Evolutionary conservation across 208 protist species (phyloP).

Genomic region (Vickermania spadyakhi): DNA sequence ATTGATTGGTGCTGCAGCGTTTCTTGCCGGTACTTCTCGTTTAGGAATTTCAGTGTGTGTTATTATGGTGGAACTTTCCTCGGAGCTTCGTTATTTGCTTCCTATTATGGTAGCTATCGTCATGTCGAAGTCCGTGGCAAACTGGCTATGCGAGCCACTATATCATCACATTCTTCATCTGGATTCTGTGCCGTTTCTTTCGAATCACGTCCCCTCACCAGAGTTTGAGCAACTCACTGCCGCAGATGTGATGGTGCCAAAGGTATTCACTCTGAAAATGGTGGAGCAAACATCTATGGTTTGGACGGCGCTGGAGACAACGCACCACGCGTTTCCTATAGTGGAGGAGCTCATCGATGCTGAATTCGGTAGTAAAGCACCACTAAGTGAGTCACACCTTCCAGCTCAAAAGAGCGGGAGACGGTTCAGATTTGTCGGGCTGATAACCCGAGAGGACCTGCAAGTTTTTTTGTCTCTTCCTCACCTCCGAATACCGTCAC

Average conservation of each 20-base stretch:
- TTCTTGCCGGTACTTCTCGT: slow-evolving; percentile 87
- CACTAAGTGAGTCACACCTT: background rate
- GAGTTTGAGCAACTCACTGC: slow-evolving; percentile 85
- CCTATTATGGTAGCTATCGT: slow-evolving; percentile 92
- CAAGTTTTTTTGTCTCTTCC: slow-evolving; percentile 72
- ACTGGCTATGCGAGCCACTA: slow-evolving; percentile 81
- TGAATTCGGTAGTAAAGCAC: background rate
- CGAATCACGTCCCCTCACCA: slow-evolving; percentile 33
- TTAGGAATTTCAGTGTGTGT: slow-evolving; percentile 92
- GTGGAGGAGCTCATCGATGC: slow-evolving; percentile 39
- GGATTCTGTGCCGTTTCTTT: slow-evolving; percentile 83
- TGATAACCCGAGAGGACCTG: slow-evolving; percentile 81
- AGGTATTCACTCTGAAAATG: slow-evolving; percentile 60
- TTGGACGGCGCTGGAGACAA: slow-evolving; percentile 49
- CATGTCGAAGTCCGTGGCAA: slow-evolving; percentile 85
- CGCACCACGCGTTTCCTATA: slow-evolving; percentile 91
- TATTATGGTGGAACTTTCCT: slow-evolving; percentile 92
- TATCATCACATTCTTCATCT: slow-evolving; percentile 90
- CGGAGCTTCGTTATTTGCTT: slow-evolving; percentile 89
- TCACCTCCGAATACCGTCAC: slow-evolving; percentile 7
- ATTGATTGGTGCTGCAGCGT: slow-evolving; percentile 88
- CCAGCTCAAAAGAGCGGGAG: background rate
- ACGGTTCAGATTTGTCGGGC: slow-evolving; percentile 71
- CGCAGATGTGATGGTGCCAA: slow-evolving; percentile 84
- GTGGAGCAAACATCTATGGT: slow-evolving; percentile 68